phyloP scores from a whole-genome alignment of 345 rosid species.

The Camelina sativa region DNA sequence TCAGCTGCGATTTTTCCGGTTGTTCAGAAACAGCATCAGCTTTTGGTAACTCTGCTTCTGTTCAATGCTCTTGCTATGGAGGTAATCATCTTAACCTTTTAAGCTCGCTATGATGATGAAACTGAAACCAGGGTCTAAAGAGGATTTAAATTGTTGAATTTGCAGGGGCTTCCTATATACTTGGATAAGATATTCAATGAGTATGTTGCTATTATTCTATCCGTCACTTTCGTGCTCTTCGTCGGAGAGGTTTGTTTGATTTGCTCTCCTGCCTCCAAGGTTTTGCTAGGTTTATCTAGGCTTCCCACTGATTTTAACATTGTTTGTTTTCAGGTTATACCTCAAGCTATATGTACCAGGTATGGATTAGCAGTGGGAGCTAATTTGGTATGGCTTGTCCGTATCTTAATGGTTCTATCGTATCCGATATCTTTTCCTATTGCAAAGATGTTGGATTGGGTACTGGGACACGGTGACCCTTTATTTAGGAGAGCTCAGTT shows the following conservation, averaged over 20 bases:
- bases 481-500: constrained; percentile 94
- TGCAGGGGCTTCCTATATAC: constrained; percentile 95
- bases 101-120: constrained; percentile 2
- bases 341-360: constrained; percentile 90
- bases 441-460: constrained; percentile 88
- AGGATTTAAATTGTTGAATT: background rate
- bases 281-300: constrained; percentile 1
- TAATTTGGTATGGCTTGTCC: constrained; percentile 81
- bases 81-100: constrained; percentile 49
- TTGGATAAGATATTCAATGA: constrained; percentile 90
- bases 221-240: constrained; percentile 85
- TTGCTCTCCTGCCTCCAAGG: background rate
- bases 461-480: constrained; percentile 81
- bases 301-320: constrained; percentile 2
- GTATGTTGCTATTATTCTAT: constrained; percentile 86
- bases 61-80: constrained; percentile 95
- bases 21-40: constrained; percentile 95
- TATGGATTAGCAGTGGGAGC: constrained; percentile 96
- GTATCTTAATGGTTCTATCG: constrained; percentile 73
- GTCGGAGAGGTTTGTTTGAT: constrained; percentile 76
- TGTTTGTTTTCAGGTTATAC: constrained; percentile 66
- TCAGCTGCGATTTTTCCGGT: constrained; percentile 85
- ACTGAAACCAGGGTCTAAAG: background rate
- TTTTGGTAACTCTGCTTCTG: constrained; percentile 84
- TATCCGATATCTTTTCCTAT: constrained; percentile 88